Conservation (phyloP, 2,329 filamentous ascomycete species). For the Coleophoma crateriformis region DNA sequence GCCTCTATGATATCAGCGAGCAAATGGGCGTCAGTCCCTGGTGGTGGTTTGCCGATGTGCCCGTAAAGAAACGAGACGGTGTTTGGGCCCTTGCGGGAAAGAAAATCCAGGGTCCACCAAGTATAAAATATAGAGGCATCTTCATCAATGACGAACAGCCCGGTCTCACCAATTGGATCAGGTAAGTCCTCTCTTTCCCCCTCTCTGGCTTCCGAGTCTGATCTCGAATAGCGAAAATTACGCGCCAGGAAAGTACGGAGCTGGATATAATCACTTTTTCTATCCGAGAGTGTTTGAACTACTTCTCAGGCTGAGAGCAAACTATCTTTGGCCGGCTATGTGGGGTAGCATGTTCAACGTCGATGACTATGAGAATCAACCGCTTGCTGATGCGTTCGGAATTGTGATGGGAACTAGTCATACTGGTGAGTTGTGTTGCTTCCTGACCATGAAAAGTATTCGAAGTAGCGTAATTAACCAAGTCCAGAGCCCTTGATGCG, state of each 20-base stretch:
- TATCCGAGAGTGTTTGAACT: conserved; percentile 68
- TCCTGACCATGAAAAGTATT: neutral
- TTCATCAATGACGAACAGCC: conserved; percentile 59
- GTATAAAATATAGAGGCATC: conserved; percentile 52
- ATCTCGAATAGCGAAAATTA: conserved; percentile 35
- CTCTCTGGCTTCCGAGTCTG: neutral
- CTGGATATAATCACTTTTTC: conserved; percentile 53
- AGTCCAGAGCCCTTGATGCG: conserved; percentile 61
- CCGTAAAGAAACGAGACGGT: conserved; percentile 33
- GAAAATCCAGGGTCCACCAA: conserved; percentile 43
- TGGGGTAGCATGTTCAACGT: conserved; percentile 70
- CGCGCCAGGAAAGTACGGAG: conserved; percentile 26
- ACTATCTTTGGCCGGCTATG: conserved; percentile 70
- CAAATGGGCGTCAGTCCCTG: conserved; percentile 68
- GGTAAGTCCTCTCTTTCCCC: conserved; percentile 11
- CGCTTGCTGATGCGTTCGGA: conserved; percentile 66
- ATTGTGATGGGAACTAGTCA: conserved; percentile 70
- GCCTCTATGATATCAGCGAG: conserved; percentile 65
- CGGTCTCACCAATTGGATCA: conserved; percentile 58
- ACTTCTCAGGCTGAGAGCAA: conserved; percentile 62
- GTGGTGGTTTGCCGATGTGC: conserved; percentile 53
- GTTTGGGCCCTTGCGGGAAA: conserved; percentile 41
- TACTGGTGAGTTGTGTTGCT: conserved; percentile 27
- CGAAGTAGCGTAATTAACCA: neutral
- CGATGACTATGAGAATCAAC: conserved; percentile 63